A percentile compares a stretch with the other conserved stretches of the same genome.
These are phyloP conservation scores for Xylaria sp. DNA, from an alignment of 2,329 filamentous ascomycete genomes.

Conservation along the genomic window DNA sequence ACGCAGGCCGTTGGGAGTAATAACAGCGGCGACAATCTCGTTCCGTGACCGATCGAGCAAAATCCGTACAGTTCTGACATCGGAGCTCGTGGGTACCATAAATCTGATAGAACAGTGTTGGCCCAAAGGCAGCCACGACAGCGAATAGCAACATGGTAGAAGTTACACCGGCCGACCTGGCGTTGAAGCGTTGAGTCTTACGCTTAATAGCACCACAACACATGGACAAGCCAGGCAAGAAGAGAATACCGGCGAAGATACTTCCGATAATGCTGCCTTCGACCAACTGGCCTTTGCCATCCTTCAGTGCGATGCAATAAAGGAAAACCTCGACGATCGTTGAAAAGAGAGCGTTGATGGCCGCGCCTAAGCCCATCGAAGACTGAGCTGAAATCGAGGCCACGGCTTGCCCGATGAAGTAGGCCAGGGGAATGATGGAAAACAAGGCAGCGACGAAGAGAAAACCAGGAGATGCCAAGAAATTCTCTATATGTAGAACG, in stretches of 20 bases:
- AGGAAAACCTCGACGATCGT: conserved; percentile 97
- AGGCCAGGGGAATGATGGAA: conserved; percentile 95
- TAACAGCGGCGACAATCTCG: conserved; percentile 92
- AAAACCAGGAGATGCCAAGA: conserved; percentile 84
- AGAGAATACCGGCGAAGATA: conserved; percentile 95
- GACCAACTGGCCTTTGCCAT: conserved; percentile 92
- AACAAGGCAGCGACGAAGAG: conserved; percentile 85
- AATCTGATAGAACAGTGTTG: conserved; percentile 97
- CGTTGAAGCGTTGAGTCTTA: conserved; percentile 98
- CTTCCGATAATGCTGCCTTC: conserved; percentile 98
- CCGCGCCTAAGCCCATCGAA: conserved; percentile 96
- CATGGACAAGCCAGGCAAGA: conserved; percentile 96
- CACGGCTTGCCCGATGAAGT: conserved; percentile 98
- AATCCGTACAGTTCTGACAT: conserved; percentile 74
- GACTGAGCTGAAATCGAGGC: conserved; percentile 98
- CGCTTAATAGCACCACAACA: conserved; percentile 98
- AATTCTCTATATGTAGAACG: conserved; percentile 74
- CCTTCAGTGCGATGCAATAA: conserved; percentile 91
- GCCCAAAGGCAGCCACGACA: conserved; percentile 93
- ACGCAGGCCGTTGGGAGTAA: conserved; percentile 86
- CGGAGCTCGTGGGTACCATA: conserved; percentile 97
- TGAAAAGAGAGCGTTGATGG: conserved; percentile 98
- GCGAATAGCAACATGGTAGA: conserved; percentile 98
- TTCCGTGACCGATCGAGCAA: conserved; percentile 54
- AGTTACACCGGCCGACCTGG: conserved; percentile 93